A percentile compares a stretch with the other conserved stretches of the same genome.
phyloP scores from a whole-genome alignment of 2,329 filamentous ascomycete genomes.

The Albophoma yamanashiensis region DNA sequence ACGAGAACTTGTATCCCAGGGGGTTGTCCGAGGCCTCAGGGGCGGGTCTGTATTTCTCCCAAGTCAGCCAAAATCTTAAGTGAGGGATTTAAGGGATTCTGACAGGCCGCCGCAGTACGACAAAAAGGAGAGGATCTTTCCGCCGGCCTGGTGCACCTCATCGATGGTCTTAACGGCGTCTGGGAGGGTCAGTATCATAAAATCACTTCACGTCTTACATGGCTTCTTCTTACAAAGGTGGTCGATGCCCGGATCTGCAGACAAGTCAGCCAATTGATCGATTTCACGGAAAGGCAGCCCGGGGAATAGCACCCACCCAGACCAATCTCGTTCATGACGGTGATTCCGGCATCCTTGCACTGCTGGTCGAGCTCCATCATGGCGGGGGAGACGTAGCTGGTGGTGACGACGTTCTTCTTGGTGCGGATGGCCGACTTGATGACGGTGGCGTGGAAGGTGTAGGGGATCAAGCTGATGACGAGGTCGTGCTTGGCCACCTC shows the following conservation, averaged over 20 bases:
- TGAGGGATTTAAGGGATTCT: too few species aligned
- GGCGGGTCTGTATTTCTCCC: too few species aligned
- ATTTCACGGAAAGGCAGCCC: too few species aligned
- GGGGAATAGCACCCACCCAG: conserved; percentile 17
- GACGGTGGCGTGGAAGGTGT: conserved; percentile 78
- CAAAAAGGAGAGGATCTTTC: conserved; percentile 74
- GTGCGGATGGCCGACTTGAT: conserved; percentile 88
- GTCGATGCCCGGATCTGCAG: conserved; percentile 56
- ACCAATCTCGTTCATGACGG: conserved; percentile 96
- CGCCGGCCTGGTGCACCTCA: conserved; percentile 76
- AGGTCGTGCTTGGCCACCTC: conserved; percentile 72
- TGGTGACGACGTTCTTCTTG: conserved; percentile 96
- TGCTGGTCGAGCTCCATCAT: conserved; percentile 82
- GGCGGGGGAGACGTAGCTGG: conserved; percentile 82
- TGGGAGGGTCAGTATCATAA: conserved; percentile 18
- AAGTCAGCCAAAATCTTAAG: too few species aligned
- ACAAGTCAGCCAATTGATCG: neutral
- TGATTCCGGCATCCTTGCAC: conserved; percentile 84
- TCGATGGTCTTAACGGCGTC: conserved; percentile 83
- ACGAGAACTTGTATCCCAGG: conserved; percentile 81
- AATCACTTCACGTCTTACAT: neutral
- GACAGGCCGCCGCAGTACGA: conserved; percentile 73
- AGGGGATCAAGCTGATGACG: conserved; percentile 77
- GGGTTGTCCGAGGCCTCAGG: conserved; percentile 63
- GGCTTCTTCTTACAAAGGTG: conserved; percentile 33